Conservation (phyloP, 176 grass and related monocot genomes). For the Oryza punctata region DNA sequence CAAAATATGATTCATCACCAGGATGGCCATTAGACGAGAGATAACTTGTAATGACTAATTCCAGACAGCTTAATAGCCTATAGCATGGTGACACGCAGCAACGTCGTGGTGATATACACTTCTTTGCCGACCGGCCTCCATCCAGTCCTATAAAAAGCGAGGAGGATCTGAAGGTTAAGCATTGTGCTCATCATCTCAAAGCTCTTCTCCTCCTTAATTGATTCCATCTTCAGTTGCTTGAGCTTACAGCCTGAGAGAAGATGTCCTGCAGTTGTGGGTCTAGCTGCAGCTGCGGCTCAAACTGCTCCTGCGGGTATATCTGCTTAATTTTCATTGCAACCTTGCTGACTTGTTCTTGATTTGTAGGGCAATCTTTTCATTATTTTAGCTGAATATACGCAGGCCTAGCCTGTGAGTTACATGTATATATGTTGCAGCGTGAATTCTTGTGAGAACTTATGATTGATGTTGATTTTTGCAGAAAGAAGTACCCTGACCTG, state of each 20-base stretch:
- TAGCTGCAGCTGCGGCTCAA: constrained; percentile 40
- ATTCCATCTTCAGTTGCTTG: not conserved
- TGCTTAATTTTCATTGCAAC: not conserved
- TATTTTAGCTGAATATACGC: too few relatives aligned
- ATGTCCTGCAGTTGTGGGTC: constrained; percentile 61
- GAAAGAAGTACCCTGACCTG: constrained; percentile 60
- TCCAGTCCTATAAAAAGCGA: constrained; percentile 21
- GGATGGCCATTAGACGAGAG: not conserved
- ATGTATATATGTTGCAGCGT: not conserved
- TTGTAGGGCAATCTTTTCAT: not conserved
- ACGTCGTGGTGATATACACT: not conserved
- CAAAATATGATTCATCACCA: not conserved
- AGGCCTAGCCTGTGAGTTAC: too few relatives aligned
- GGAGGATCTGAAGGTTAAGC: not conserved
- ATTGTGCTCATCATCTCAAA: constrained; percentile 22
- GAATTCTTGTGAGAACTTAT: not conserved
- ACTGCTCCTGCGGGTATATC: constrained; percentile 35
- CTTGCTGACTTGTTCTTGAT: not conserved
- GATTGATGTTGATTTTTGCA: constrained; percentile 20
- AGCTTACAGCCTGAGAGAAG: not conserved
- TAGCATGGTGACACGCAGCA: not conserved
- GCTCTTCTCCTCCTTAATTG: not conserved
- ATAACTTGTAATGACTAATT: not conserved
- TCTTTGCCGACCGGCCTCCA: not conserved
- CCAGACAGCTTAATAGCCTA: not conserved